Evolutionary conservation across 768 basidiomycete species (phyloP).

Genomic region (Ramaria sp.): DNA sequence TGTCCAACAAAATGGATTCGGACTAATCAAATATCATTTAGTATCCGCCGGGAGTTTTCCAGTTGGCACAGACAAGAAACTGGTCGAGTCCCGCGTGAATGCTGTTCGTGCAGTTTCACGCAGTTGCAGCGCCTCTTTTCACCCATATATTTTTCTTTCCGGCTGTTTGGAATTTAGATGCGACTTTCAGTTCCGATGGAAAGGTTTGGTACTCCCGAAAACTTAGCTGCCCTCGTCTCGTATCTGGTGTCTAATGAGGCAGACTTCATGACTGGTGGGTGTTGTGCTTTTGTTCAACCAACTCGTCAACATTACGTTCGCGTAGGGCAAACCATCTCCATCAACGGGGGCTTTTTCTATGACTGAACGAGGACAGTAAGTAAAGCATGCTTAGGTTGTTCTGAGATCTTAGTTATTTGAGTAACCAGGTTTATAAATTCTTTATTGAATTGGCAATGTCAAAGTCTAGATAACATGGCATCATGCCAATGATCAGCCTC

Average conservation of each 20-base stretch:
- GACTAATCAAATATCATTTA: background rate
- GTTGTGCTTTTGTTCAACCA: background rate
- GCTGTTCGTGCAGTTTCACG: background rate
- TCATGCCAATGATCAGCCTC: no score
- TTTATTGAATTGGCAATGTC: no score
- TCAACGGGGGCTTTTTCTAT: background rate
- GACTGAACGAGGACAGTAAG: background rate
- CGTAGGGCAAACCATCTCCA: background rate
- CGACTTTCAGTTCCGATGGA: background rate
- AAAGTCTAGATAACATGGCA: no score
- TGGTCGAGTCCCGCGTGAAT: background rate
- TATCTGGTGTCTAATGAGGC: conserved; percentile 5
- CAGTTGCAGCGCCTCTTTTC: background rate
- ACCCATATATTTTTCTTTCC: background rate
- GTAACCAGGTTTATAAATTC: no score
- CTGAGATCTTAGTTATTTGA: no score
- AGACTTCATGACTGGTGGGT: conserved; percentile 7
- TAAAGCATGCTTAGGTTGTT: no score
- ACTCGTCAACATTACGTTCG: background rate
- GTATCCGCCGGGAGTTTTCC: background rate
- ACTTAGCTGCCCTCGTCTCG: conserved; percentile 3
- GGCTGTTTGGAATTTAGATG: background rate
- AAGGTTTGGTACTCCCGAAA: conserved; percentile 1
- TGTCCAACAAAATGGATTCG: no score
- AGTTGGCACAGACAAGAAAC: background rate